phyloP scores from a whole-genome alignment of 2,329 filamentous ascomycete genomes.

The Sclerotinia trifoliorum region DNA sequence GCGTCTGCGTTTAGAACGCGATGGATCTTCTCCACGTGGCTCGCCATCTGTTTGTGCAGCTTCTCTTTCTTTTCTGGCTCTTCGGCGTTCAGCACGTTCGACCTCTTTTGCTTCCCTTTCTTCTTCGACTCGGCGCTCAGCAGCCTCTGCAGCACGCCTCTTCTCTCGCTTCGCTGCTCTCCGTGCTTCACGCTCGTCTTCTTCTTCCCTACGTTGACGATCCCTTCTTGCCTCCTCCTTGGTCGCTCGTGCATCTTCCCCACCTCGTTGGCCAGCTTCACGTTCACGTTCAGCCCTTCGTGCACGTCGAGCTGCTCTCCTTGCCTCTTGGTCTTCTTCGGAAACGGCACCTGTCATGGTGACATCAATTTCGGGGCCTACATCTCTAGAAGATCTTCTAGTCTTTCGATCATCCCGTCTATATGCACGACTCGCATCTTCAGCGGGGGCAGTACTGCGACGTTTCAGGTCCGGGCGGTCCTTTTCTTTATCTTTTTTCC shows the following conservation, averaged over 20 bases:
- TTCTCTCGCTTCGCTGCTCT: conserved; percentile 56
- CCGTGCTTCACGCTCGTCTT: conserved; percentile 60
- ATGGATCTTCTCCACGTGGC: conserved; percentile 43
- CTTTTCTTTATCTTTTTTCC: conserved; percentile 36
- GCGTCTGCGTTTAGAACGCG: conserved; percentile 49
- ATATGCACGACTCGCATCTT: conserved; percentile 47
- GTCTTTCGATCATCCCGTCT: conserved; percentile 42
- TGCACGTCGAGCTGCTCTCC: conserved; percentile 61
- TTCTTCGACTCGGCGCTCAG: conserved; percentile 37
- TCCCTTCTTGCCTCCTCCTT: conserved; percentile 59
- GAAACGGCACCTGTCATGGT: conserved; percentile 47
- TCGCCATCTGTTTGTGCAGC: conserved; percentile 47
- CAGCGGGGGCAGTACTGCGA: conserved; percentile 51
- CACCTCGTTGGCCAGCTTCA: conserved; percentile 50
- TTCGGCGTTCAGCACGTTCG: conserved; percentile 50
- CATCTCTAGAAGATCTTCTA: conserved; percentile 41
- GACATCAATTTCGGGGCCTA: conserved; percentile 48
- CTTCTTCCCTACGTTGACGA: conserved; percentile 54
- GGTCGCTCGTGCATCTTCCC: conserved; percentile 52
- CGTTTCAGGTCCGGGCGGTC: conserved; percentile 49
- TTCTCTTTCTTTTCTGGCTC: conserved; percentile 45
- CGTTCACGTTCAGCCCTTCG: conserved; percentile 55
- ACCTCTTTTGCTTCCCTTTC: conserved; percentile 39
- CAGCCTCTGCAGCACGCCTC: conserved; percentile 47
- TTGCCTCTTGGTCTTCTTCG: conserved; percentile 60